Evolutionary conservation across 352 stramenopile species (phyloP).

Genomic region (Phytopythium helicoides): DNA sequence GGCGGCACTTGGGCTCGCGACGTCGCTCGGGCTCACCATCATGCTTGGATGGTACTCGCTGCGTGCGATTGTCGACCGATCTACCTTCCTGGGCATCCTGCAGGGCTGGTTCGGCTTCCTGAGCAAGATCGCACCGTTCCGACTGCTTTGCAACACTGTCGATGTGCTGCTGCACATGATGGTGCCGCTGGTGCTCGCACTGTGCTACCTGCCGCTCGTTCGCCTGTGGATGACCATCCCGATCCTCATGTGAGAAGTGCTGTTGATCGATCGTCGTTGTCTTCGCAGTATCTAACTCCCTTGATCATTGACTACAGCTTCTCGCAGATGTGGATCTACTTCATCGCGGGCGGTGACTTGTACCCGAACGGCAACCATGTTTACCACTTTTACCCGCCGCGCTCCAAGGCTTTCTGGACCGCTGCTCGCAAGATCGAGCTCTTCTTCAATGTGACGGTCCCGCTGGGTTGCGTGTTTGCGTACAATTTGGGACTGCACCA

Average conservation of each 20-base stretch:
- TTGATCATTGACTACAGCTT: slow-evolving; percentile 16
- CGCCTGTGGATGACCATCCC: slow-evolving; percentile 44
- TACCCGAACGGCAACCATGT: slow-evolving; percentile 33
- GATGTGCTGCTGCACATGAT: slow-evolving; percentile 44
- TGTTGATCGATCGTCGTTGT: neutral
- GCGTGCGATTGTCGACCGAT: slow-evolving; percentile 31
- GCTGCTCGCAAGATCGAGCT: slow-evolving; percentile 42
- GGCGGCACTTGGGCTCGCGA: slow-evolving; percentile 37
- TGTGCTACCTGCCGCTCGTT: slow-evolving; percentile 42
- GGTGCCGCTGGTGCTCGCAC: slow-evolving; percentile 33
- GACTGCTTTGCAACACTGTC: slow-evolving; percentile 30
- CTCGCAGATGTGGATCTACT: slow-evolving; percentile 41
- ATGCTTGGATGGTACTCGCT: slow-evolving; percentile 62
- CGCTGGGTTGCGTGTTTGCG: slow-evolving; percentile 27
- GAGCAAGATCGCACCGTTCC: slow-evolving; percentile 31
- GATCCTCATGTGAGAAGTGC: slow-evolving; percentile 34
- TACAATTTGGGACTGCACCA: slow-evolving; percentile 28
- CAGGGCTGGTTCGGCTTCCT: slow-evolving; percentile 47
- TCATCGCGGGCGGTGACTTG: slow-evolving; percentile 37
- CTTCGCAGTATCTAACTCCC: neutral
- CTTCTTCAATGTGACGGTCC: slow-evolving; percentile 37
- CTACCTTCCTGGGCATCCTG: slow-evolving; percentile 45
- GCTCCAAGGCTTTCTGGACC: slow-evolving; percentile 40
- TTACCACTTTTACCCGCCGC: slow-evolving; percentile 44
- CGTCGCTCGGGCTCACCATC: slow-evolving; percentile 42